Base-by-base conservation (phyloP, 2,329 filamentous ascomycete species). In the Penicillium aurantiogriseum region DNA sequence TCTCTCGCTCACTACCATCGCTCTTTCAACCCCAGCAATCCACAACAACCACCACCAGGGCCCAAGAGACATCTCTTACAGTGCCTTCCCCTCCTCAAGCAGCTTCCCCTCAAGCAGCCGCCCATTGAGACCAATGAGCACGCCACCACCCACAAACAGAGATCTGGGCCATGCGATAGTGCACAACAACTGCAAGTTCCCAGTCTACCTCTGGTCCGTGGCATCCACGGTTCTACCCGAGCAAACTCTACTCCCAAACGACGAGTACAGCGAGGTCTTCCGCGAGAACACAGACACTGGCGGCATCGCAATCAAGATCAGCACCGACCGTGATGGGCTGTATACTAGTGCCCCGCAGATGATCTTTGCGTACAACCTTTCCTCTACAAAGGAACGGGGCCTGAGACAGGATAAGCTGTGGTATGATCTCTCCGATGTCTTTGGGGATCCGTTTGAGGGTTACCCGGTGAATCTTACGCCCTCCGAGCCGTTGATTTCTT, bases 401-500 rank as follows among this genome's bases (percentile, higher is more conserved):
- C n/a, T 11, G 38, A 56, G 56, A 7, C 49, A 48, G 0, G 35
- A 56, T 1, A 55, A 62, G 38, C 68, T 79, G 47, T 77, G 74
- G 67, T 79, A 78, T 58, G 76, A 78, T 63, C 63, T 79, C 40
- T 75, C 73, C 4, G 76, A 79, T 69, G 74, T 79, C 19, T 74
- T 76, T 65, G 77, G 77, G 9, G 74, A 79, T 61, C 72, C 77
- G 5, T 79, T 79, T 59, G 54, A 56, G 9, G 72, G 72, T 13
- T 49, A 63, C 13, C 35, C 48, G 2, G 69, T 76, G 15, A 52
- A 25, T 11, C 33, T 75, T 36, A 6, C 48, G 6, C 67, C 69
- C 7, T 57, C 67, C 11, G 64, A 67, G 8, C 58, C 55, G 15
- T 27, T 43, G 17, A 71, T 75, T 53, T 45, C 46, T 17, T 76